A percentile compares a stretch with the other conserved stretches of the same genome.
Conservation (phyloP, 2,329 filamentous ascomycete genomes). For the Teratosphaeria viscida region DNA sequence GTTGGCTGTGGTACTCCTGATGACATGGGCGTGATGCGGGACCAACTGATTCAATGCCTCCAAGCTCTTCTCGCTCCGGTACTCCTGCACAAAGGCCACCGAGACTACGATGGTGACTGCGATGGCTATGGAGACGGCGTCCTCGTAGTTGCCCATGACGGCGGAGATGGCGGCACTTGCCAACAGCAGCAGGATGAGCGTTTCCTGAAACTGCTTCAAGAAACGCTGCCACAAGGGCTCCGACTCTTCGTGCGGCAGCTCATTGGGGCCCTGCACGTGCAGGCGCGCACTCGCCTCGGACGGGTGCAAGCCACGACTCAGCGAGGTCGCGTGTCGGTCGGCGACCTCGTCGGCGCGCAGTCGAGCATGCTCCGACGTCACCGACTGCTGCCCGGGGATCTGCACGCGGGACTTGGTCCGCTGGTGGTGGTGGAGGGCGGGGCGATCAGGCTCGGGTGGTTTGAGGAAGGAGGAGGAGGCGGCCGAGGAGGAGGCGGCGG, state of each 20-base stretch:
- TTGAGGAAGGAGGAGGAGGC: conserved; percentile 36
- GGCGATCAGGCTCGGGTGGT: conserved; percentile 11
- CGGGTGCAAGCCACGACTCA: conserved; percentile 68
- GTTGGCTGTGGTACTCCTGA: conserved; percentile 42
- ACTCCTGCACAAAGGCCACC: conserved; percentile 95
- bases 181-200: conserved; percentile 82
- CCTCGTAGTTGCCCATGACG: conserved; percentile 84
- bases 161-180: conserved; percentile 81
- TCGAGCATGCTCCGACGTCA: conserved; percentile 46
- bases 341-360: conserved; percentile 73
- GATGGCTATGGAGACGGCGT: conserved; percentile 88
- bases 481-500: conserved; percentile 19
- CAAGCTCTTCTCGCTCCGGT: conserved; percentile 92
- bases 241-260: conserved; percentile 85
- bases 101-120: conserved; percentile 95
- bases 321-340: conserved; percentile 67
- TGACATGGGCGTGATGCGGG: conserved; percentile 90
- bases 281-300: conserved; percentile 72
- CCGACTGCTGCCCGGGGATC: conserved; percentile 28
- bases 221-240: conserved; percentile 95
- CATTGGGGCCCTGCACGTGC: conserved; percentile 76
- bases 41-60: conserved; percentile 90
- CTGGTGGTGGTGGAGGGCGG: conserved; percentile 9
- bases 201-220: conserved; percentile 92
- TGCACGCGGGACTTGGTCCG: conserved; percentile 22